Evolutionary conservation across 2,329 filamentous ascomycete genomes (phyloP).

Genomic region (Diplocarpon rosae): DNA sequence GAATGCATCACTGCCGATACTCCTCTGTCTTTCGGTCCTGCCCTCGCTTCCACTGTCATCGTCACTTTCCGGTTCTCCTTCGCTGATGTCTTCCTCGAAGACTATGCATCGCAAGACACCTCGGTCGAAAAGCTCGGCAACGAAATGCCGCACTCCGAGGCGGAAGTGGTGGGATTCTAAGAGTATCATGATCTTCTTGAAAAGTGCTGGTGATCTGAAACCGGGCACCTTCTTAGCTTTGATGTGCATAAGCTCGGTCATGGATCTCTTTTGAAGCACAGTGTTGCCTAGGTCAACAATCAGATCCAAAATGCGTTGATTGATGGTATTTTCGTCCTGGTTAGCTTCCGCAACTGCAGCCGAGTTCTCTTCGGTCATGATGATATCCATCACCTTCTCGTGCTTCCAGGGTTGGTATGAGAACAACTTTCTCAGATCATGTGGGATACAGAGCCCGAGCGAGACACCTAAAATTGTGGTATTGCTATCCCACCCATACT

Average conservation of each 20-base stretch:
- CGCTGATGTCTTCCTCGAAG: conserved; percentile 47
- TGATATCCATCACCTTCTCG: conserved; percentile 23
- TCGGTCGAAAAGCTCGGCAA: conserved; percentile 91
- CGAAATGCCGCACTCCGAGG: conserved; percentile 75
- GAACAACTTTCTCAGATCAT: conserved; percentile 67
- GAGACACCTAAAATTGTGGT: conserved; percentile 73
- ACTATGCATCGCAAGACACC: conserved; percentile 76
- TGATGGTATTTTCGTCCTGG: conserved; percentile 47
- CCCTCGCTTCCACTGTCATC: conserved; percentile 32
- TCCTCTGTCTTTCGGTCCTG: conserved; percentile 45
- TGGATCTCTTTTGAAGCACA: conserved; percentile 79
- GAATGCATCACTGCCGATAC: conserved; percentile 31
- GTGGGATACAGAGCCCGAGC: conserved; percentile 77
- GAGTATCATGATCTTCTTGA: conserved; percentile 73
- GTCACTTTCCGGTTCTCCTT: conserved; percentile 30
- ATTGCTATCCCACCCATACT: conserved; percentile 88
- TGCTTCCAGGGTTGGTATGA: conserved; percentile 51
- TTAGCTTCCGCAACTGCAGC: conserved; percentile 34
- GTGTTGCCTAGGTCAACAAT: conserved; percentile 87
- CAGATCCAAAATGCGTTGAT: conserved; percentile 69
- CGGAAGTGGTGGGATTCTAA: conserved; percentile 86
- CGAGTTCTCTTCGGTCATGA: conserved; percentile 35
- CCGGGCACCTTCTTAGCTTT: conserved; percentile 63
- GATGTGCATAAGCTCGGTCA: conserved; percentile 69
- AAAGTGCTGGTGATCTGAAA: conserved; percentile 68